Conservation (phyloP, 805 yeast genomes). For the Debaryomyces maramus region DNA sequence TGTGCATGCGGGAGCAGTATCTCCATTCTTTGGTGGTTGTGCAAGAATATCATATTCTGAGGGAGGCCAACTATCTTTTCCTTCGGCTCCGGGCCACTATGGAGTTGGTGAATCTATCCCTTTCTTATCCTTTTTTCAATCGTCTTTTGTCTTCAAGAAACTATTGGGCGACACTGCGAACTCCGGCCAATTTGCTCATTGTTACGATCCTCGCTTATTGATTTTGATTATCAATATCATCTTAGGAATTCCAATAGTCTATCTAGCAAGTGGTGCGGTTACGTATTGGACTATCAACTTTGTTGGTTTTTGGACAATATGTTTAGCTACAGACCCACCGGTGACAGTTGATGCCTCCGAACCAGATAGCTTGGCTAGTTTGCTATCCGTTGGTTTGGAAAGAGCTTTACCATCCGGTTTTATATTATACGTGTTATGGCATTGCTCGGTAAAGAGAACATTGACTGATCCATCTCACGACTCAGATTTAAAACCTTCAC, state of each 20-base stretch:
- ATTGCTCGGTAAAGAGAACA: conserved; percentile 51
- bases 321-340: conserved; percentile 81
- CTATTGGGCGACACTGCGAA: conserved; percentile 17
- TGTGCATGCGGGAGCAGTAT: conserved; percentile 76
- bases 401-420: conserved; percentile 75
- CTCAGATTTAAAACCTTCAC: conserved; percentile 25
- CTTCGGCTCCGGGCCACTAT: conserved; percentile 47
- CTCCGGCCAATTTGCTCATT: conserved; percentile 40
- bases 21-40: conserved; percentile 78
- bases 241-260: conserved; percentile 63
- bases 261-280: conserved; percentile 43
- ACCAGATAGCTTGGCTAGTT: conserved; percentile 53
- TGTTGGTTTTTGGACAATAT: conserved; percentile 83
- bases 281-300: conserved; percentile 58
- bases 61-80: conserved; percentile 46
- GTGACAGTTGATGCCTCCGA: conserved; percentile 52
- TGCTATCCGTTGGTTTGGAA: conserved; percentile 70
- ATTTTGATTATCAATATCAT: conserved; percentile 59
- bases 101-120: conserved; percentile 55
- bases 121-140: conserved; percentile 74
- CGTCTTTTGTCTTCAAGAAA: conserved; percentile 62
- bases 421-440: conserved; percentile 71
- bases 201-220: conserved; percentile 66
- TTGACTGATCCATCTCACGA: conserved; percentile 21
- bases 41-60: conserved; percentile 62